A percentile compares a stretch with the other conserved stretches of the same genome.
Evolutionary conservation across 2,329 filamentous ascomycete species (phyloP).

Genomic region (Beauveria sp.): DNA sequence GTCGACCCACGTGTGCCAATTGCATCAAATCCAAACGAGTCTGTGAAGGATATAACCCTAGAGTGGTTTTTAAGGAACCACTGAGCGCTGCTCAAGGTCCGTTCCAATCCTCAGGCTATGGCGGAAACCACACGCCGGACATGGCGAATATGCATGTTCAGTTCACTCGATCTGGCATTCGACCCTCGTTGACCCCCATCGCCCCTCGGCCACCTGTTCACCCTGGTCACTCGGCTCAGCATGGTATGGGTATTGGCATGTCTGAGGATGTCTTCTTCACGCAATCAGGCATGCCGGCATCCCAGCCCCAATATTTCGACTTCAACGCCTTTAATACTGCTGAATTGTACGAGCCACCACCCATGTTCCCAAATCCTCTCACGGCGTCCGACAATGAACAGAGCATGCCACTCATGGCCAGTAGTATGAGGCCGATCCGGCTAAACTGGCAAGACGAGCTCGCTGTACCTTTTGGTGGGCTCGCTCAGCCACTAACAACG

Average conservation of each 20-base stretch:
- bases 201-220: constrained; percentile 25
- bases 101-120: constrained; percentile 7
- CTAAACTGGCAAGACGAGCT: background rate
- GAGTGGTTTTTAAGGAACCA: constrained; percentile 72
- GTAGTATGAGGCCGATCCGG: background rate
- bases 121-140: constrained; percentile 16
- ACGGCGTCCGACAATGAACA: background rate
- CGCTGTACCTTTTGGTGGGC: background rate
- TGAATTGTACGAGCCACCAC: background rate
- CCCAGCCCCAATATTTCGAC: background rate
- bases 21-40: constrained; percentile 79
- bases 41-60: constrained; percentile 78
- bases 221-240: background rate
- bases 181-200: constrained; percentile 32
- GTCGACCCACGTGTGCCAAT: constrained; percentile 72
- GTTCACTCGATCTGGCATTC: constrained; percentile 1
- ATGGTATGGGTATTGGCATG: background rate
- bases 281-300: background rate
- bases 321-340: background rate
- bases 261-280: constrained; percentile 7
- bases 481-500: background rate
- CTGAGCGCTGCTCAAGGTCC: constrained; percentile 36
- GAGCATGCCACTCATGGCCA: background rate
- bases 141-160: constrained; percentile 19
- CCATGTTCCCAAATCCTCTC: constrained; percentile 2